Evolutionary conservation across 1,284 basidiomycete genomes (phyloP), one percentile per base, ranked within the genome.

Genomic region (Fomitopsis pinicola): DNA sequence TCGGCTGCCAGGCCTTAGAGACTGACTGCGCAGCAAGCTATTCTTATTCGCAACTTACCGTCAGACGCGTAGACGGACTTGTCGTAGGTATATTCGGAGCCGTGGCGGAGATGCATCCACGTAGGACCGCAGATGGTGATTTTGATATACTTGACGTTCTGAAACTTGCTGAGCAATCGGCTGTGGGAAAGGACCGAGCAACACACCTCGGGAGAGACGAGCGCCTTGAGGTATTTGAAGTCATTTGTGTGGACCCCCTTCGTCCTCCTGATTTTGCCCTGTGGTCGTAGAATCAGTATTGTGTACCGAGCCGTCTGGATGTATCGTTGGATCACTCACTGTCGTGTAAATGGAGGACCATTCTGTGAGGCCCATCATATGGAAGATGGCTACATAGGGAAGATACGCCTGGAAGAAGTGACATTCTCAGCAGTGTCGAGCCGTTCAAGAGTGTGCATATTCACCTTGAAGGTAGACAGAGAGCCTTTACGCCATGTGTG

Each of bases 41-140:
- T 35, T 26, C n/a, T 19, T 48, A 6, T 4, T 6, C 35, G 9
- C 8, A 14, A 62, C 76, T 58, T 57, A 80, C 86, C 82, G 64
- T 90, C 85, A 66, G 77, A 80, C 22, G 78, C 75, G 71, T 90
- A 91, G 1, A 87, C 82, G 1, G 79, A 75, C 30, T 78, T 76
- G 65, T 85, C 80, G 68, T 87, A 88, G 0, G 85, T 84, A 62
- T 82, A 77, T 30, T 72, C 68, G 1, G 82, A 77, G 57, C 87
- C 87, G 67, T 88, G 87, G 19, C 83, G 83, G 48, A 90, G 79
- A 71, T 91, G 88, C 73, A 86, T 88, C 90, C 89, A 91, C 7
- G 85, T 84, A 5, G 89, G 89, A 0, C 86, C 82, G 66, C 84
- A 88, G 68, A 92, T 82, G 9, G 88, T 91, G 59, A 92, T 70